Base-by-base conservation (phyloP, 148 eudicot species). In the Camellia sinensis region DNA sequence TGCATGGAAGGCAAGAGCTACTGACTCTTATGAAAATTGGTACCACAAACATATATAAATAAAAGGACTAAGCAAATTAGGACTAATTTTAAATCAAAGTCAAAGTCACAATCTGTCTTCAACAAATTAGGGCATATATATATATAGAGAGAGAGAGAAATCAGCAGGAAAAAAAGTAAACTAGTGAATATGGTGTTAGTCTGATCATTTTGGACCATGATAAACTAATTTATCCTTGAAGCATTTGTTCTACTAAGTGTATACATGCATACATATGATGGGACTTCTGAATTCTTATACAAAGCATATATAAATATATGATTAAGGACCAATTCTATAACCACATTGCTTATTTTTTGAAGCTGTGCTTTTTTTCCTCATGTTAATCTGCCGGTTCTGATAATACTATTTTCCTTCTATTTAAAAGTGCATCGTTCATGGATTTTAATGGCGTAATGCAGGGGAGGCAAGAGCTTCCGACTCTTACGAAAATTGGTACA, bases 331-430 rank as follows among this genome's bases (percentile, higher is more conserved):
- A 76, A 46, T 45, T 62, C 57, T n/a, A 19, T 19, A 12, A 21
- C 53, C 52, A 50, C 29, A 77, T 65, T 63, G 53, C 57, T 44
- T 50, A 19, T n/a, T n/a, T n/a, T n/a, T n/a, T n/a, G n/a, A n/a
- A n/a, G n/a, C n/a, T n/a, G n/a, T 70, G 3, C 13, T 44, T 79
- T 29, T 15, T 11, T 6, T n/a, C 73, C 67, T 21, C 3, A 10
- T 67, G 81, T 29, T 37, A 8, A 69, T 4, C 14, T 45, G 74
- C 50, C 5, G 50, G 50, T 78, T 75, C 45, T 40, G 71, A 71
- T 77, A 69, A 29, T 70, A 65, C 37, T 22, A 17, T 63, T 40
- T 37, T 62, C 46, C 14, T 74, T 44, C 67, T 67, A 48, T 60
- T 67, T 15, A 50, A 61, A 60, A 22, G 45, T 59, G 45, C 57